phyloP scores from a whole-genome alignment of 805 yeast species.

The Candida schatavii region DNA sequence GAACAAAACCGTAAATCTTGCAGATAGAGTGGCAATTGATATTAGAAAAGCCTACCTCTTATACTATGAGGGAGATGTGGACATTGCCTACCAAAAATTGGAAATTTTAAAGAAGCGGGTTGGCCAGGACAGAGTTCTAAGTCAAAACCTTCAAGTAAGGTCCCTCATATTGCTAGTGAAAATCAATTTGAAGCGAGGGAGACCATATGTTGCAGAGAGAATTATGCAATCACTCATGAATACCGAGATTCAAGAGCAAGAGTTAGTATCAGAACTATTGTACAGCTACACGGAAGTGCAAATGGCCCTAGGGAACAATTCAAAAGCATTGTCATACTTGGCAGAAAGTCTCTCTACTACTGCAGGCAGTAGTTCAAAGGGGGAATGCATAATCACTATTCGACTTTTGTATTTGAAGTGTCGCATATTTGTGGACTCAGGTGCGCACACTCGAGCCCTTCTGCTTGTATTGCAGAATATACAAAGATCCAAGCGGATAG shows the following conservation, averaged over 20 bases:
- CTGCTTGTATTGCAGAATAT: slow-evolving; percentile 50
- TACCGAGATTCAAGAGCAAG: slow-evolving; percentile 30
- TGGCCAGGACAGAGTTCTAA: slow-evolving; percentile 34
- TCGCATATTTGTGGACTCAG: slow-evolving; percentile 38
- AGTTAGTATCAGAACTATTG: slow-evolving; percentile 25
- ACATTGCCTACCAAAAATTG: slow-evolving; percentile 34
- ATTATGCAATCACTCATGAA: slow-evolving; percentile 27
- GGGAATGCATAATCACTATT: slow-evolving; percentile 39
- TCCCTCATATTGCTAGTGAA: slow-evolving; percentile 37
- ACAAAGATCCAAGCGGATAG: slow-evolving; percentile 44
- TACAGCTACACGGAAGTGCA: slow-evolving; percentile 27
- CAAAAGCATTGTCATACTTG: slow-evolving; percentile 25
- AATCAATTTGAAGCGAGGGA: slow-evolving; percentile 36
- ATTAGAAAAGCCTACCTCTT: slow-evolving; percentile 38
- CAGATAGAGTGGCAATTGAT: slow-evolving; percentile 37
- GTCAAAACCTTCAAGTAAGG: slow-evolving; percentile 40
- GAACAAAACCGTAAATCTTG: slow-evolving; percentile 29
- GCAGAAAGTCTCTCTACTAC: slow-evolving; percentile 19
- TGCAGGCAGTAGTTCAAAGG: slow-evolving; percentile 31
- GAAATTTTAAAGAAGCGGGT: slow-evolving; percentile 25
- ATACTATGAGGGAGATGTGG: slow-evolving; percentile 40
- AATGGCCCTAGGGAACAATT: slow-evolving; percentile 29
- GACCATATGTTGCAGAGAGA: slow-evolving; percentile 31
- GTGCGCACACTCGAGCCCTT: slow-evolving; percentile 48
- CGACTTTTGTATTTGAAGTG: slow-evolving; percentile 49